phyloP scores from a whole-genome alignment of 352 stramenopile species.

The Pythium guiyangense region DNA sequence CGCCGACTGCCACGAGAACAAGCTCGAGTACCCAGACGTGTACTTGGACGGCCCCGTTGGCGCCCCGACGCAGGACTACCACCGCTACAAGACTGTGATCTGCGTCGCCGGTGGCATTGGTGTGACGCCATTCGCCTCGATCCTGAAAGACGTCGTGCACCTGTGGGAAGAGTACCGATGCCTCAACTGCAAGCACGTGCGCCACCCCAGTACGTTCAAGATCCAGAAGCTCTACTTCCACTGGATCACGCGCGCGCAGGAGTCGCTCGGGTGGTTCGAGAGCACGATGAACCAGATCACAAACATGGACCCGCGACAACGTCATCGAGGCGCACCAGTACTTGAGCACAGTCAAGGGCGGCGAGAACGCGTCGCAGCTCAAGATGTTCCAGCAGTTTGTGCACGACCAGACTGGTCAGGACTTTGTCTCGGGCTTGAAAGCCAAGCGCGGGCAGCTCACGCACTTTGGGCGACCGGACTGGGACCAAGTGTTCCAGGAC shows the following conservation, averaged over 20 bases:
- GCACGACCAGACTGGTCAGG: constrained; percentile 66
- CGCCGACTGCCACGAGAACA: constrained; percentile 53
- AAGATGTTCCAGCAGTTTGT: constrained; percentile 86
- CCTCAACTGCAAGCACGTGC: constrained; percentile 66
- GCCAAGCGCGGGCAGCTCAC: constrained; percentile 64
- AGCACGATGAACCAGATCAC: constrained; percentile 84
- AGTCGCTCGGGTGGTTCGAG: constrained; percentile 82
- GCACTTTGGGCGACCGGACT: constrained; percentile 85
- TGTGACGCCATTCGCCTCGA: constrained; percentile 80
- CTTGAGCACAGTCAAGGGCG: constrained; percentile 71
- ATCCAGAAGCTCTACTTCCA: constrained; percentile 87
- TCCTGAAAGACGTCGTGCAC: constrained; percentile 73
- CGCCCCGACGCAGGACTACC: constrained; percentile 71
- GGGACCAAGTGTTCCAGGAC: constrained; percentile 69
- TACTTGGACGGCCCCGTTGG: constrained; percentile 75
- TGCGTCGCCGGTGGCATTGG: constrained; percentile 74
- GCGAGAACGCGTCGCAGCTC: constrained; percentile 67
- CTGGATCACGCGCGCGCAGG: constrained; percentile 76
- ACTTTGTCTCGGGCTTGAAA: constrained; percentile 76
- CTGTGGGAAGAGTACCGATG: constrained; percentile 75
- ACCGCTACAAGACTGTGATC: constrained; percentile 72
- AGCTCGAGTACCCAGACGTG: constrained; percentile 58
- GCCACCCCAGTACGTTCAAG: constrained; percentile 63
- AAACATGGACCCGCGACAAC: constrained; percentile 69
- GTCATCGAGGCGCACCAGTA: constrained; percentile 83